These are phyloP conservation scores for Suhomyces prunicola DNA, from an alignment of 805 yeast species.

Conservation along the genomic window DNA sequence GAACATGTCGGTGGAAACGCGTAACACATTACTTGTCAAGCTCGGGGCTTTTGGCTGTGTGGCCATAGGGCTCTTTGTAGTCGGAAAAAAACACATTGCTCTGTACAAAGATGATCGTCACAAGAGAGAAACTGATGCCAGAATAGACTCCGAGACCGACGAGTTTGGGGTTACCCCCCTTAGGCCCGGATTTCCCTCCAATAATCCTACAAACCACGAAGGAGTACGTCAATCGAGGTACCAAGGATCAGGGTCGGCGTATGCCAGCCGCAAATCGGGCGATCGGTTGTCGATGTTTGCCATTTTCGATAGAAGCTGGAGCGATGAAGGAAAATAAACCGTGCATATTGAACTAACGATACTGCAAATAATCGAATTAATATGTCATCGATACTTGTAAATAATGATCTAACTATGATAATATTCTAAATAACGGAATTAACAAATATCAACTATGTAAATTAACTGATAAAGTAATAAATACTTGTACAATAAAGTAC, in stretches of 20 bases:
- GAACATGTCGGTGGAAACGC: slow-evolving; percentile 30
- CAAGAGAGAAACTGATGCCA: slow-evolving; percentile 33
- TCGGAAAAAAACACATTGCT: slow-evolving; percentile 38
- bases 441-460: no score
- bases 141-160: slow-evolving; percentile 24
- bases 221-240: slow-evolving; percentile 55
- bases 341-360: no score
- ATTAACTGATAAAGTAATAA: background rate
- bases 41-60: slow-evolving; percentile 29
- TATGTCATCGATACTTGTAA: no score
- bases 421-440: no score
- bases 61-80: slow-evolving; percentile 29
- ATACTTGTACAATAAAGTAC: background rate
- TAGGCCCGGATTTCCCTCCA: slow-evolving; percentile 55
- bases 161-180: slow-evolving; percentile 33
- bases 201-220: slow-evolving; percentile 30
- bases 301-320: slow-evolving; percentile 19
- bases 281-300: slow-evolving; percentile 42
- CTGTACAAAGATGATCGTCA: slow-evolving; percentile 33
- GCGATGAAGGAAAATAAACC: background rate
- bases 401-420: no score
- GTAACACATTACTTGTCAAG: slow-evolving; percentile 33
- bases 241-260: slow-evolving; percentile 66
- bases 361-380: no score
- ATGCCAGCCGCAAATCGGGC: slow-evolving; percentile 54